Conservation (phyloP, 2,329 filamentous ascomycete genomes). For the Tolypocladium inflatum region DNA sequence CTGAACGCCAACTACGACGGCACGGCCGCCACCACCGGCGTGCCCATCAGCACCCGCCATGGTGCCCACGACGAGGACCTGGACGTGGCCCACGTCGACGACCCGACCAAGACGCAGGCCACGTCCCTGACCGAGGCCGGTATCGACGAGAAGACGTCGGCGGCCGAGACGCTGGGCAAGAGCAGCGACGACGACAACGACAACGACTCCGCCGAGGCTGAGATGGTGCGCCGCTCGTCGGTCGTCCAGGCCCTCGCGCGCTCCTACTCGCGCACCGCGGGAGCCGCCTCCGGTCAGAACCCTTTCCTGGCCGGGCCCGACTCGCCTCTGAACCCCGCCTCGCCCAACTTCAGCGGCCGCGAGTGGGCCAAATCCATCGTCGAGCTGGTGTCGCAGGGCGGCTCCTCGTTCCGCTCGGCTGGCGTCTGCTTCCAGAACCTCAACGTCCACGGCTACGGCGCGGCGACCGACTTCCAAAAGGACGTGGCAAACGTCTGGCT, state of each 20-base stretch:
- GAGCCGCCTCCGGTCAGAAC: conserved; percentile 23
- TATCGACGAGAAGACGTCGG: conserved; percentile 18
- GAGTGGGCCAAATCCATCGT: conserved; percentile 54
- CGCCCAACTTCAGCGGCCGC: conserved; percentile 41
- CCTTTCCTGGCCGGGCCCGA: conserved; percentile 39
- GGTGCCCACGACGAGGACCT: conserved; percentile 15
- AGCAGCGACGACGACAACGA: conserved; percentile 13
- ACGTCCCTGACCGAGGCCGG: conserved; percentile 27
- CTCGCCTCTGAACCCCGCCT: conserved; percentile 44
- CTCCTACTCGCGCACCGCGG: conserved; percentile 41
- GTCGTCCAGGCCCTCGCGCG: conserved; percentile 47
- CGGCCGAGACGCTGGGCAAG: conserved; percentile 19
- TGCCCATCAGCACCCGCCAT: conserved; percentile 18
- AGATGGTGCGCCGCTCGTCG: conserved; percentile 40
- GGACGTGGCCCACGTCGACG: conserved; percentile 13
- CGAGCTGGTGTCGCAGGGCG: conserved; percentile 39
- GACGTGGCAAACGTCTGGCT: conserved; percentile 54
- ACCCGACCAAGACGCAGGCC: conserved; percentile 22
- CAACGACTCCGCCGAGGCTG: conserved; percentile 16
- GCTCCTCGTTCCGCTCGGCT: conserved; percentile 46
- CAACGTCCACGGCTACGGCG: conserved; percentile 59
- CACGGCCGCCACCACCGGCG: conserved; percentile 33
- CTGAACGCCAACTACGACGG: conserved; percentile 36
- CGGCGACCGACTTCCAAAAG: conserved; percentile 61
- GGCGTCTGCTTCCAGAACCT: conserved; percentile 60